Conservation (phyloP, 768 basidiomycete genomes). For the Asterophora lycoperdoides region DNA sequence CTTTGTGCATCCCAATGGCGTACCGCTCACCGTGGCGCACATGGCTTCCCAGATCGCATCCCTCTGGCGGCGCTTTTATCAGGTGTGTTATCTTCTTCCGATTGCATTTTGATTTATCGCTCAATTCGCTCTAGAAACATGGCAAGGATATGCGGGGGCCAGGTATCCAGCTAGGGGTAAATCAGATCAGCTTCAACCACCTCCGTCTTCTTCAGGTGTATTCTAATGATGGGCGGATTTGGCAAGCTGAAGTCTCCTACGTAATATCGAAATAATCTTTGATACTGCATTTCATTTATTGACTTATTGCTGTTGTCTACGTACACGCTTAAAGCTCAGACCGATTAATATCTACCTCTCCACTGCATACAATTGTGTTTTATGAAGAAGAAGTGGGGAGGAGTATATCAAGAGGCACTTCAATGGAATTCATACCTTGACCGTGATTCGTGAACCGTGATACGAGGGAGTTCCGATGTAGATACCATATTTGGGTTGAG, state of each 20-base stretch:
- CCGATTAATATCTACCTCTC: no score
- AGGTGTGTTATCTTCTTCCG: slow-evolving; percentile 1
- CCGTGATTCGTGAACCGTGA: no score
- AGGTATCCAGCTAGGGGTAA: slow-evolving; percentile 6
- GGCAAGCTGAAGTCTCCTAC: slow-evolving; percentile 14
- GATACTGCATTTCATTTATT: no score
- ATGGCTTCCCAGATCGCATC: slow-evolving; percentile 13
- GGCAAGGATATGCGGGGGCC: slow-evolving; percentile 5
- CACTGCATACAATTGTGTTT: no score
- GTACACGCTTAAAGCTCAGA: no score
- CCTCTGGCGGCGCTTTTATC: slow-evolving; percentile 14
- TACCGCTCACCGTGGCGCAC: slow-evolving; percentile 5
- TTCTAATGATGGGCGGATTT: slow-evolving; percentile 7
- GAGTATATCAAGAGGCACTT: no score
- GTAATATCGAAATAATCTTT: slow-evolving; percentile 1
- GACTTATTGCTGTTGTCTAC: no score
- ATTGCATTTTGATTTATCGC: not conserved
- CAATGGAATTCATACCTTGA: no score
- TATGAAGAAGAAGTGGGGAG: no score
- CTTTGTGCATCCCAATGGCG: slow-evolving; percentile 7
- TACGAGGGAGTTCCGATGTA: no score
- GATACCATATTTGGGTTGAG: no score
- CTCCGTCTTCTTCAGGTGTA: slow-evolving; percentile 13
- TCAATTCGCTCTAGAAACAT: slow-evolving; percentile 1
- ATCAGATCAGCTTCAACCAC: slow-evolving; percentile 11